phyloP scores from a whole-genome alignment of 2,329 filamentous ascomycete species.

The Diaporthe vexans region DNA sequence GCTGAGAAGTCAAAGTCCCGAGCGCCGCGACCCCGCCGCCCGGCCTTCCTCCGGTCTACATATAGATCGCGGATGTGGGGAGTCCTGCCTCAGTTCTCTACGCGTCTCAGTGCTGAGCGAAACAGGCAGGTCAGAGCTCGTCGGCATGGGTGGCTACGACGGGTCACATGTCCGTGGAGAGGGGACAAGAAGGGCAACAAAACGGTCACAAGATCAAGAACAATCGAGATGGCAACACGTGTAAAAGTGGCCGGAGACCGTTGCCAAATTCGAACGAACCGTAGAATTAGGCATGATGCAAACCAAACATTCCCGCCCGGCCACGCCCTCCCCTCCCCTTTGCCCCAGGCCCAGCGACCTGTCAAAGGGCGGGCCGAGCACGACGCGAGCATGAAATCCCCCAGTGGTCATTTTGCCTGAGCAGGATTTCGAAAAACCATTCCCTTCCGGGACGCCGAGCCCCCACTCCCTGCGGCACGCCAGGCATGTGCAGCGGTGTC shows the following conservation, averaged over 20 bases:
- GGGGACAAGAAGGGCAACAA: background rate
- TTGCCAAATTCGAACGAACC: conserved; percentile 15
- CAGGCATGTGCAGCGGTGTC: conserved; percentile 27
- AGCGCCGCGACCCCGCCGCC: conserved; percentile 7
- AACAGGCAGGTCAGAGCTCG: conserved; percentile 7
- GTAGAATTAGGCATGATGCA: conserved; percentile 15
- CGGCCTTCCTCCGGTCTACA: conserved; percentile 15
- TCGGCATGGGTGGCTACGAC: background rate
- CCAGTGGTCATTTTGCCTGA: conserved; percentile 13
- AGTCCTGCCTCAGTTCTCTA: background rate
- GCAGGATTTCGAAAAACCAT: conserved; percentile 5
- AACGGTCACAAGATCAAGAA: background rate
- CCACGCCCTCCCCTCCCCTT: conserved; percentile 1
- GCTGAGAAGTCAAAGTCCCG: conserved; percentile 27
- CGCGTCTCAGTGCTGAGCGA: background rate
- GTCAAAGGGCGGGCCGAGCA: conserved; percentile 28
- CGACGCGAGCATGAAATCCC: conserved; percentile 10
- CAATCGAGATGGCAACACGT: conserved; percentile 8
- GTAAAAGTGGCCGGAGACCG: background rate
- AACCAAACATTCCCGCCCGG: conserved; percentile 3
- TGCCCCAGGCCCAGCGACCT: background rate
- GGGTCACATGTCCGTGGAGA: conserved; percentile 19
- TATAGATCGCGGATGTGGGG: conserved; percentile 10
- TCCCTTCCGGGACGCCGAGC: conserved; percentile 1
- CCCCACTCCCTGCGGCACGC: conserved; percentile 1